phyloP scores from a whole-genome alignment of 768 basidiomycete genomes.

The Kockovaella imperatae region DNA sequence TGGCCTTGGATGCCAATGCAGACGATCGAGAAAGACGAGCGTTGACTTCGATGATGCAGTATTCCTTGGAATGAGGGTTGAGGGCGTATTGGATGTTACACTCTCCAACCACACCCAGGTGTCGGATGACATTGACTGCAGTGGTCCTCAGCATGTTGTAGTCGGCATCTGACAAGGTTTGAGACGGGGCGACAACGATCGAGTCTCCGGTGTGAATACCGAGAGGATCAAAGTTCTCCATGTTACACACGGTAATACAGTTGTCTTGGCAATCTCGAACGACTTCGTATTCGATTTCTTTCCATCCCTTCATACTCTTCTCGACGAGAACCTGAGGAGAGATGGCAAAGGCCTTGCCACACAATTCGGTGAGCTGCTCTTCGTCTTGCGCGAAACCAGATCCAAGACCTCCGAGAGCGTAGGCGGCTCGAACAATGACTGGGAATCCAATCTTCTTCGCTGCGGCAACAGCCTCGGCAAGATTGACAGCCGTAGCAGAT shows the following conservation, averaged over 20 bases:
- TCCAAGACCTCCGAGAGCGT: conserved; percentile 89
- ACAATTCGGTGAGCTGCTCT: conserved; percentile 75
- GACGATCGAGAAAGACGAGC: conserved; percentile 98
- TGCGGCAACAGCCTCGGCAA: conserved; percentile 73
- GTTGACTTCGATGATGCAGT: conserved; percentile 98
- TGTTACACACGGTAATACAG: conserved; percentile 99
- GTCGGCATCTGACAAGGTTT: conserved; percentile 96
- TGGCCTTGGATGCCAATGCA: conserved; percentile 94
- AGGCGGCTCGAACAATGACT: conserved; percentile 93
- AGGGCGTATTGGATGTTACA: conserved; percentile 99
- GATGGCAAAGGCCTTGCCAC: conserved; percentile 91
- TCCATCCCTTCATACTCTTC: conserved; percentile 99
- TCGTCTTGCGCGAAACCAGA: conserved; percentile 95
- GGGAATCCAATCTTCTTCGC: conserved; percentile 84
- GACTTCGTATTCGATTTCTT: conserved; percentile 99
- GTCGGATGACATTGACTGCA: conserved; percentile 97
- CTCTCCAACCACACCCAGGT: conserved; percentile 93
- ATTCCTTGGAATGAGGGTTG: conserved; percentile 88
- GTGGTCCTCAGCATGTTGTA: conserved; percentile 99
- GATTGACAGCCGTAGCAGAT: conserved; percentile 76
- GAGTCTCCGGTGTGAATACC: conserved; percentile 99
- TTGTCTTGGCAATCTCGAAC: conserved; percentile 96
- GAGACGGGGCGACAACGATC: conserved; percentile 94
- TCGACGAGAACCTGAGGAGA: conserved; percentile 98
- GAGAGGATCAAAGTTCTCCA: conserved; percentile 99